These are phyloP conservation scores for Aspergillus funiculosus DNA, from an alignment of 495 filamentous ascomycete genomes.

Conservation along the genomic window DNA sequence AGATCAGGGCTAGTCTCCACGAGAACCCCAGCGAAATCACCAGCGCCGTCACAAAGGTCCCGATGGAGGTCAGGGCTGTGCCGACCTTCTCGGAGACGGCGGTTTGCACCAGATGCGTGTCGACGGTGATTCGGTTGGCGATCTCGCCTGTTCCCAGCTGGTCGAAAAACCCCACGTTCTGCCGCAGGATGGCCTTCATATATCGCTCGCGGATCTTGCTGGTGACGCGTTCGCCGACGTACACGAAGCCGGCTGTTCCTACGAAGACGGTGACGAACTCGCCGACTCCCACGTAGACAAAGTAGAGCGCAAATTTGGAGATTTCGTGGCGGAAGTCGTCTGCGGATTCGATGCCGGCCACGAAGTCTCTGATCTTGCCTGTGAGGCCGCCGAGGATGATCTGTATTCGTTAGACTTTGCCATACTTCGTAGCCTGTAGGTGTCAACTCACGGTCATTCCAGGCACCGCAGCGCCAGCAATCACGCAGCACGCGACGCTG, in stretches of 20 bases:
- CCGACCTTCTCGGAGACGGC: conserved; percentile 37
- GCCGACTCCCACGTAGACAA: neutral
- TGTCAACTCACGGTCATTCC: neutral
- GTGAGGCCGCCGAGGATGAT: neutral
- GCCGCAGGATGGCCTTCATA: conserved; percentile 31
- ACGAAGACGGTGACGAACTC: neutral
- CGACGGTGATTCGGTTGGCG: conserved; percentile 32
- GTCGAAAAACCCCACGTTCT: conserved; percentile 42
- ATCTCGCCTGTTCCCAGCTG: conserved; percentile 32
- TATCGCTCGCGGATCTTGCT: conserved; percentile 31
- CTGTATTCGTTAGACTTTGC: neutral
- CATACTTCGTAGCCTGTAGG: neutral
- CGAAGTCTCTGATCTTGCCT: neutral
- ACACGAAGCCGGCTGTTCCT: neutral
- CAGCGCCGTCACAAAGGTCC: conserved; percentile 33
- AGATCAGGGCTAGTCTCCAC: conserved; percentile 38
- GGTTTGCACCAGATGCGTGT: conserved; percentile 40
- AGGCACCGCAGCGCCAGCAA: neutral
- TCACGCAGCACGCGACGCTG: neutral
- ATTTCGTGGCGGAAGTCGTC: neutral
- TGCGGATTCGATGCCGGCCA: neutral
- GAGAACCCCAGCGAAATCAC: conserved; percentile 30
- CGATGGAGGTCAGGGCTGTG: conserved; percentile 23
- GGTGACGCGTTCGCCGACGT: conserved; percentile 18
- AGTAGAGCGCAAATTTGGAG: neutral